Percentiles rank a stretch among this genome's conserved stretches.
Conservation (phyloP, 2,329 filamentous ascomycete species). For the Ophiostoma australiae region DNA sequence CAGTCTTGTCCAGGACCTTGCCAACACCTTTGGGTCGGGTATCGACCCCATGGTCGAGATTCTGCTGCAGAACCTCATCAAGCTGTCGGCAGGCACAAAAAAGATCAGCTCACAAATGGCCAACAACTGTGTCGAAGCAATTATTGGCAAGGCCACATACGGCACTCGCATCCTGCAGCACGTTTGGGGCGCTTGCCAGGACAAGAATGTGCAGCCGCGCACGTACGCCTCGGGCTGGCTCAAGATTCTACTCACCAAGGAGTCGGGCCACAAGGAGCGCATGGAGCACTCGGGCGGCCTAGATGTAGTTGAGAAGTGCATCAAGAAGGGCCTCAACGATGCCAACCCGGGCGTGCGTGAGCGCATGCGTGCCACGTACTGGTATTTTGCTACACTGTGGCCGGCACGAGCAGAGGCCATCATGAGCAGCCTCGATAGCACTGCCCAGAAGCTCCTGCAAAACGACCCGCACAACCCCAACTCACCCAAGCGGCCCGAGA, state of each 20-base stretch:
- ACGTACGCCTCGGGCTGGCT: slow-evolving; percentile 78
- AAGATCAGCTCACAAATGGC: slow-evolving; percentile 85
- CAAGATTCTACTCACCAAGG: slow-evolving; percentile 72
- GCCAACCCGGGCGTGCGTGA: slow-evolving; percentile 87
- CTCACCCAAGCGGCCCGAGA: slow-evolving; percentile 51
- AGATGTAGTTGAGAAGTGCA: slow-evolving; percentile 77
- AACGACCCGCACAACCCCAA: slow-evolving; percentile 82
- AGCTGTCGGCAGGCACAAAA: slow-evolving; percentile 83
- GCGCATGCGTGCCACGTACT: slow-evolving; percentile 78
- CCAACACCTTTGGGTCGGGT: slow-evolving; percentile 66
- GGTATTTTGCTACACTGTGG: slow-evolving; percentile 76
- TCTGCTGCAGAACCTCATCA: slow-evolving; percentile 81
- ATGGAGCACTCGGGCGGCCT: slow-evolving; percentile 81
- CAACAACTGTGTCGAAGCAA: slow-evolving; percentile 71
- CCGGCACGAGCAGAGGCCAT: slow-evolving; percentile 69
- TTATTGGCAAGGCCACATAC: slow-evolving; percentile 76
- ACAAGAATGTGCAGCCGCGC: slow-evolving; percentile 89
- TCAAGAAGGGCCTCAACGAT: slow-evolving; percentile 84
- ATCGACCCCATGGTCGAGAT: slow-evolving; percentile 89
- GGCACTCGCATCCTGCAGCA: slow-evolving; percentile 79
- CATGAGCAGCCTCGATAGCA: slow-evolving; percentile 70
- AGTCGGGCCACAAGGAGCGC: slow-evolving; percentile 70
- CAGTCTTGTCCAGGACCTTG: slow-evolving; percentile 77
- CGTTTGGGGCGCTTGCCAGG: slow-evolving; percentile 72
- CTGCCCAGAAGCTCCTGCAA: slow-evolving; percentile 72